Conservation (phyloP, 2,329 filamentous ascomycete genomes). For the Penicillium verrucosum region DNA sequence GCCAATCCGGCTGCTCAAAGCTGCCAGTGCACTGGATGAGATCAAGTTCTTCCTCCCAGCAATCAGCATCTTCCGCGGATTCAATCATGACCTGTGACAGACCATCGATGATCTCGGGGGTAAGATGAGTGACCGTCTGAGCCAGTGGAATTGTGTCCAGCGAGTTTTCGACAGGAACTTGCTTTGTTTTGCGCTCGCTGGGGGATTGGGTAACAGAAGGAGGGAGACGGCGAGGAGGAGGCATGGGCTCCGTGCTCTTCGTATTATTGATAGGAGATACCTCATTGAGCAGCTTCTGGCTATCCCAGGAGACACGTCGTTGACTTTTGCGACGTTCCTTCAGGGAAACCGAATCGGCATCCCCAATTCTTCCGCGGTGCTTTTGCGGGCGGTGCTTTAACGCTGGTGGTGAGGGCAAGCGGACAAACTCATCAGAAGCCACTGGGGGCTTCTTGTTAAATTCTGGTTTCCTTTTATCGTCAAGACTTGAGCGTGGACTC, state of each 20-base stretch:
- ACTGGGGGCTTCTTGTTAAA: conserved; percentile 35
- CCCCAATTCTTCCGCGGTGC: conserved; percentile 31
- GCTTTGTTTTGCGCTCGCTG: conserved; percentile 20
- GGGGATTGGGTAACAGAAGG: conserved; percentile 19
- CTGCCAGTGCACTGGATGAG: conserved; percentile 36
- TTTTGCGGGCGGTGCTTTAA: conserved; percentile 42
- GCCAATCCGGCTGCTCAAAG: conserved; percentile 39
- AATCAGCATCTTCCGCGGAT: conserved; percentile 36
- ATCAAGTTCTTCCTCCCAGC: conserved; percentile 40
- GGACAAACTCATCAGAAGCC: conserved; percentile 25
- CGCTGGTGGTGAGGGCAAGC: conserved; percentile 39
- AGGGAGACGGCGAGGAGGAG: conserved; percentile 2
- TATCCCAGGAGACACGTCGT: conserved; percentile 40
- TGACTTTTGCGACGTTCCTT: conserved; percentile 29
- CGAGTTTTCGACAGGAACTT: conserved; percentile 6
- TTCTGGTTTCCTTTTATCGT: conserved; percentile 33
- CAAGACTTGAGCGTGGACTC: conserved; percentile 29
- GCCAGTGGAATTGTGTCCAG: conserved; percentile 19
- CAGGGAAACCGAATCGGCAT: conserved; percentile 16
- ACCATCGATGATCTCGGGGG: conserved; percentile 37
- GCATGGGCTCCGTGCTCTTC: conserved; percentile 3
- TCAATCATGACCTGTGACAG: conserved; percentile 37
- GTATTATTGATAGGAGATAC: conserved; percentile 14
- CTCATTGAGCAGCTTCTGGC: conserved; percentile 35
- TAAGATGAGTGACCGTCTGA: conserved; percentile 37